Evolutionary conservation across 148 eudicot genomes (phyloP).

Genomic region (Cornus suecica): DNA sequence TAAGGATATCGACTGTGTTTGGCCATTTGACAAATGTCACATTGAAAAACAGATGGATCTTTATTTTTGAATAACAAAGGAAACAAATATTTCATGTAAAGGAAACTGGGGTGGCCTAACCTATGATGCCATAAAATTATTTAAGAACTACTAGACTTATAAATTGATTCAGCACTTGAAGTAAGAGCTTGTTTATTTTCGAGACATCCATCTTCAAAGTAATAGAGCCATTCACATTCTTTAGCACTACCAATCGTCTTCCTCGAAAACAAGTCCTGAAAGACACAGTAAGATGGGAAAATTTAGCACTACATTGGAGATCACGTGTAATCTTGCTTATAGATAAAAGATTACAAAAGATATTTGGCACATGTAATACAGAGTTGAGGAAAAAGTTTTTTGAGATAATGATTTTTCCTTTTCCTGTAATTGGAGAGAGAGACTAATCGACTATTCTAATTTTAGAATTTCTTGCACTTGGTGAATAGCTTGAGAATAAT

Average conservation of each 20-base stretch:
- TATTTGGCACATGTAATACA: background rate
- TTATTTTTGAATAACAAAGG: background rate
- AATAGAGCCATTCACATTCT: background rate
- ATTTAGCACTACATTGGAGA: background rate
- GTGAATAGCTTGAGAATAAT: too few relatives aligned
- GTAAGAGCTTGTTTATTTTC: background rate
- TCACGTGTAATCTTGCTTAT: background rate
- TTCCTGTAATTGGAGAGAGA: too few relatives aligned
- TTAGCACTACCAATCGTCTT: slow-evolving; percentile 8
- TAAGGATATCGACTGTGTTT: background rate
- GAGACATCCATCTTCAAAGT: too few relatives aligned
- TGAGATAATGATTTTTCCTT: too few relatives aligned
- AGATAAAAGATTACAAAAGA: background rate
- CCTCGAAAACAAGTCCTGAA: background rate
- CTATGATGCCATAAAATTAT: background rate
- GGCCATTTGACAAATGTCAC: background rate
- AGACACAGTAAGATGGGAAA: background rate
- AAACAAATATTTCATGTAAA: background rate
- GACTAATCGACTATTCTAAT: too few relatives aligned
- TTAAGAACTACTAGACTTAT: too few relatives aligned
- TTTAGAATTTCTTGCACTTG: too few relatives aligned
- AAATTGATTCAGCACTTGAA: background rate
- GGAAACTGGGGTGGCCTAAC: background rate
- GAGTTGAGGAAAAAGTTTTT: too few relatives aligned
- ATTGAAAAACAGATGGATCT: slow-evolving; percentile 5